Evolutionary conservation across 179 eudicot genomes (phyloP), one percentile per base, ranked within the genome.

Genomic region (Drosera spatulata): DNA sequence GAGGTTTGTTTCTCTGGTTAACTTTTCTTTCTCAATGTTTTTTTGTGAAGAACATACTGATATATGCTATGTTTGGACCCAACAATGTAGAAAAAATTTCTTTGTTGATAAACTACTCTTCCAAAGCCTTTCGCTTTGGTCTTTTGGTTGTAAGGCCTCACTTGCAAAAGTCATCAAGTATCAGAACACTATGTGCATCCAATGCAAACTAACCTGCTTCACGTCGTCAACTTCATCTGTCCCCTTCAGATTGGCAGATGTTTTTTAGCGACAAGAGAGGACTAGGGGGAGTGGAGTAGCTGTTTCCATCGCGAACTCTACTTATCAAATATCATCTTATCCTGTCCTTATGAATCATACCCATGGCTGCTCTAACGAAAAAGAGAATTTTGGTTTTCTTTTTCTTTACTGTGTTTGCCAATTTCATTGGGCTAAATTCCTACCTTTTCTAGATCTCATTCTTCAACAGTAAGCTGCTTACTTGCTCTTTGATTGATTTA

Each of bases 1-100:
- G 63, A 88, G 98, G 98, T 88, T 66, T 45, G 74, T 66, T 41
- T 43, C 63, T 38, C 2, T 37, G n/a, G 39, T 55, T 11, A 4
- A 9, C 45, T 56, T 41, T 5, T 6, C 6, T 53, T 38, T 39
- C 55, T 61, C 5, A 50, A 53, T 52, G 2, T 45, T 10, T 8
- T 50, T 50, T 11, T n/a, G 53, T 15, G 10, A 45, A 45, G 10
- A 45, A 45, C 7, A 45, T 6, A 45, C 49, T 45, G 10, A 45
- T 6, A 45, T 6, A 45, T 10, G 7, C 10, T 10, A 45, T 6
- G 10, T 45, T 6, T 6, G 0, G 10, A 11, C n/a, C 13, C 10
- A 5, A n/a, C 5, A 7, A 8, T 7, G 13, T 8, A 7, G 13
- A 50, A 50, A 11, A 11, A 50, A 50, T 9, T 46, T 3, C 50